Evolutionary conservation across 345 rosid species (phyloP).

Genomic region (Brassica napus): DNA sequence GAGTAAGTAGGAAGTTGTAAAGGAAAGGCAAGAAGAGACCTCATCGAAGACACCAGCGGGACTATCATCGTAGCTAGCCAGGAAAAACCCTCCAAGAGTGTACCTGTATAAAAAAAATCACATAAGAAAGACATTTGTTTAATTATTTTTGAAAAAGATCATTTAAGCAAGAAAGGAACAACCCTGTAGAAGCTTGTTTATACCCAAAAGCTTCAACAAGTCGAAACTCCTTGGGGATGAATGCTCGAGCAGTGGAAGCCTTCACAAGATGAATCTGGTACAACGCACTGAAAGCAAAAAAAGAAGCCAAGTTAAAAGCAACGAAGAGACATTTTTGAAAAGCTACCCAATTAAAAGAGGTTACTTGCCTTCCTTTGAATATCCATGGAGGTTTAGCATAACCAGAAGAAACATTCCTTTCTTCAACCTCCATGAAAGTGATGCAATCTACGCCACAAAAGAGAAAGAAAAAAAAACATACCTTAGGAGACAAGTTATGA

Average conservation of each 20-base stretch:
- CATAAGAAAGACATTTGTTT: conserved; percentile 15
- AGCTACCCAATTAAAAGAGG: background rate
- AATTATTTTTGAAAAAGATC: background rate
- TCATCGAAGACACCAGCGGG: conserved; percentile 93
- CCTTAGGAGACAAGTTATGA: conserved; percentile 36
- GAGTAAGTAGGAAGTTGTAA: background rate
- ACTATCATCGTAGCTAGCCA: conserved; percentile 89
- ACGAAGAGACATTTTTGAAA: conserved; percentile 4
- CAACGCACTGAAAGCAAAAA: conserved; percentile 67
- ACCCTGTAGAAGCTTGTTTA: background rate
- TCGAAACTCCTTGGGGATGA: conserved; percentile 77
- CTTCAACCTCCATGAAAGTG: conserved; percentile 53
- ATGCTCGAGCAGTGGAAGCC: conserved; percentile 76
- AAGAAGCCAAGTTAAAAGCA: background rate
- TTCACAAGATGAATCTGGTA: conserved; percentile 96
- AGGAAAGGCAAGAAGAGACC: conserved; percentile 48
- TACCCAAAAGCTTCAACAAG: conserved; percentile 97
- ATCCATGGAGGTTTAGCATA: conserved; percentile 90
- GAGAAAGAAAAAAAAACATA: background rate
- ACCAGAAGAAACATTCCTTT: conserved; percentile 48
- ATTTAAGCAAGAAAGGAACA: background rate
- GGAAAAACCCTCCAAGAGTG: conserved; percentile 94
- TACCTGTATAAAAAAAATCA: conserved; percentile 49
- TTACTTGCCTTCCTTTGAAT: conserved; percentile 83
- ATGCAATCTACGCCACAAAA: conserved; percentile 14